Evolutionary conservation across 768 basidiomycete species (phyloP).

Genomic region (Calvatia gigantea): DNA sequence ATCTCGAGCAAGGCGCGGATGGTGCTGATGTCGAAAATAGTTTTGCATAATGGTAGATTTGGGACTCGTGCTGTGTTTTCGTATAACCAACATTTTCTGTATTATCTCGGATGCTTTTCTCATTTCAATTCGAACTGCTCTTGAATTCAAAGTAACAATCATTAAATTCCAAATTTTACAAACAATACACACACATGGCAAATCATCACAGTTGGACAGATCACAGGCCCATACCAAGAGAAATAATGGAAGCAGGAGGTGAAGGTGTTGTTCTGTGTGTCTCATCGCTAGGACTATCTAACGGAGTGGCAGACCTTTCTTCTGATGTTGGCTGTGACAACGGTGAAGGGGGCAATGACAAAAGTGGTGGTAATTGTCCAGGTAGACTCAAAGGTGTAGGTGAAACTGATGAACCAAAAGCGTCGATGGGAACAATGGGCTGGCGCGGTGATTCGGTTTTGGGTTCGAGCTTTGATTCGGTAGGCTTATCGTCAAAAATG

Average conservation of each 20-base stretch:
- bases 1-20: slow-evolving; percentile 86
- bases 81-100: slow-evolving; percentile 1
- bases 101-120: not conserved
- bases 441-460: slow-evolving; percentile 1
- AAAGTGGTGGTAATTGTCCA: slow-evolving; percentile 25
- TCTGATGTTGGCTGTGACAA: slow-evolving; percentile 11
- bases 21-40: slow-evolving; percentile 95
- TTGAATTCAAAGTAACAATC: not conserved
- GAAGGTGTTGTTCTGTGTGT: slow-evolving; percentile 37
- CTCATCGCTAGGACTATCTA: slow-evolving; percentile 21
- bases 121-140: not conserved
- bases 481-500: slow-evolving; percentile 7
- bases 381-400: slow-evolving; percentile 5
- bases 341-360: slow-evolving; percentile 45
- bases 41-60: slow-evolving; percentile 58
- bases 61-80: not conserved
- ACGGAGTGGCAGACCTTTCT: slow-evolving; percentile 25
- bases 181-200: not conserved
- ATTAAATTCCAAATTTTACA: not conserved
- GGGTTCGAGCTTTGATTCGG: not conserved
- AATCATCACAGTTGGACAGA: not conserved
- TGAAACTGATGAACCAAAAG: slow-evolving; percentile 1
- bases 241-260: slow-evolving; percentile 49
- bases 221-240: slow-evolving; percentile 44
- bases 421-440: not conserved